phyloP scores from a whole-genome alignment of 2,329 filamentous ascomycete species.

The Alternaria alternata region DNA sequence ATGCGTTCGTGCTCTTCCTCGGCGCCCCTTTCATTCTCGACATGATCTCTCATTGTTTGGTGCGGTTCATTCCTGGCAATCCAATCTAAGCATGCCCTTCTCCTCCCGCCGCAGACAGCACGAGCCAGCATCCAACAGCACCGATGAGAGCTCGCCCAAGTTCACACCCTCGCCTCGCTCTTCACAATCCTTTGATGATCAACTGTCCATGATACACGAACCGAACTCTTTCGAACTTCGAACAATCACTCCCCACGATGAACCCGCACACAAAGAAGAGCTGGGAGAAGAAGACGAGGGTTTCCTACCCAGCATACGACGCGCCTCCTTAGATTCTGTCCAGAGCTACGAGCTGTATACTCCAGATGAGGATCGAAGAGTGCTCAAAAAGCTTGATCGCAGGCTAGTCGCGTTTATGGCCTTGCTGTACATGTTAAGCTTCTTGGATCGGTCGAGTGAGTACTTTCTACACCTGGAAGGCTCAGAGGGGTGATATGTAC shows the following conservation, averaged over 20 bases:
- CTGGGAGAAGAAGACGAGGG: constrained; percentile 38
- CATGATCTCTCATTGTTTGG: constrained; percentile 1
- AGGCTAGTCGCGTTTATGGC: constrained; percentile 82
- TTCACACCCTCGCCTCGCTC: constrained; percentile 36
- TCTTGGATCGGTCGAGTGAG: constrained; percentile 84
- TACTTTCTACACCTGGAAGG: constrained; percentile 14
- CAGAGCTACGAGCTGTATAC: constrained; percentile 64
- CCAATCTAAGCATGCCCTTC: constrained; percentile 22
- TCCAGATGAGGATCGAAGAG: constrained; percentile 73
- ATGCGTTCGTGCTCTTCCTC: constrained; percentile 7
- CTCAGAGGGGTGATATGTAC: neutral
- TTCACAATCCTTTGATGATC: constrained; percentile 23
- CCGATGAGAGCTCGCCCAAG: constrained; percentile 28
- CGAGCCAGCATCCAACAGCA: constrained; percentile 30
- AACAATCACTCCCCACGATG: constrained; percentile 25
- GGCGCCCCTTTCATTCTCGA: neutral
- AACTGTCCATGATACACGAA: constrained; percentile 17
- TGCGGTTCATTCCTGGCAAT: neutral
- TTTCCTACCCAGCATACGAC: constrained; percentile 26
- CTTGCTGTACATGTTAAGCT: constrained; percentile 82
- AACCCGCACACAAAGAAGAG: constrained; percentile 14
- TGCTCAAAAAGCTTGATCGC: constrained; percentile 79
- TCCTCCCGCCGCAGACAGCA: constrained; percentile 23
- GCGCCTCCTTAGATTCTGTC: constrained; percentile 35
- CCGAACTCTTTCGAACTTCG: constrained; percentile 38